A percentile compares a stretch with the other conserved stretches of the same genome.
Conservation (phyloP, 768 basidiomycete genomes). For the Punctularia strigosozonata region DNA sequence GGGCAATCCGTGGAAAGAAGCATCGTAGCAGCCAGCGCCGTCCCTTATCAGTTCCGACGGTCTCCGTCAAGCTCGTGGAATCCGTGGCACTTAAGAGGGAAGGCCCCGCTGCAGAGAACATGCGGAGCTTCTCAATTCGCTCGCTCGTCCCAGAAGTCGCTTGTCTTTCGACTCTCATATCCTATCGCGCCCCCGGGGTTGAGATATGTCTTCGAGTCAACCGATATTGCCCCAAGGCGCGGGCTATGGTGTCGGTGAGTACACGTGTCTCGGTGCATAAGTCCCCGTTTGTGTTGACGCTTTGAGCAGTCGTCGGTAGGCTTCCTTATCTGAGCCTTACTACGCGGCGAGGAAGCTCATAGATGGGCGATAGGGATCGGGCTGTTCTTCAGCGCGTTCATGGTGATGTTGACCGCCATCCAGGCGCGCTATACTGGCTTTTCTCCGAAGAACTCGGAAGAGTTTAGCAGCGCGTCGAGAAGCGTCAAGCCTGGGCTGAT, state of each 20-base stretch:
- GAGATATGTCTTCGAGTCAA: conserved; percentile 12
- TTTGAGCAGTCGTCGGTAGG: conserved; percentile 38
- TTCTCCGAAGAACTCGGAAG: conserved; percentile 70
- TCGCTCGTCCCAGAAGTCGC: too few relatives aligned
- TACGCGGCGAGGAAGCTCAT: not conserved
- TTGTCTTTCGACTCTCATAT: too few relatives aligned
- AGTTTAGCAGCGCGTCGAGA: conserved; percentile 73
- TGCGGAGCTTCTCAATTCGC: too few relatives aligned
- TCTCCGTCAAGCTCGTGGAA: too few relatives aligned
- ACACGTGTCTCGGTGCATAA: conserved; percentile 1
- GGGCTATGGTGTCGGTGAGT: conserved; percentile 73
- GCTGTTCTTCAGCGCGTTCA: conserved; percentile 75
- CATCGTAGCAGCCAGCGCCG: too few relatives aligned
- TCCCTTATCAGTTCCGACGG: too few relatives aligned
- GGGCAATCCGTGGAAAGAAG: too few relatives aligned
- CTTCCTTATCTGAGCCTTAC: not conserved
- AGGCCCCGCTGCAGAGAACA: too few relatives aligned
- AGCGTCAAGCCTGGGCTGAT: conserved; percentile 87
- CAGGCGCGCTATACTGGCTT: conserved; percentile 79
- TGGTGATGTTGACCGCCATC: conserved; percentile 66
- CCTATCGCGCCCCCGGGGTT: too few relatives aligned
- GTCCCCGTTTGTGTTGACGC: not conserved
- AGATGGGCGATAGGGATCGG: conserved; percentile 54
- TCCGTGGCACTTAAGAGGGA: too few relatives aligned
- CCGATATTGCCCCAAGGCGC: conserved; percentile 65